phyloP scores from a whole-genome alignment of 345 rosid genomes.

The Rubroshorea leprosula region DNA sequence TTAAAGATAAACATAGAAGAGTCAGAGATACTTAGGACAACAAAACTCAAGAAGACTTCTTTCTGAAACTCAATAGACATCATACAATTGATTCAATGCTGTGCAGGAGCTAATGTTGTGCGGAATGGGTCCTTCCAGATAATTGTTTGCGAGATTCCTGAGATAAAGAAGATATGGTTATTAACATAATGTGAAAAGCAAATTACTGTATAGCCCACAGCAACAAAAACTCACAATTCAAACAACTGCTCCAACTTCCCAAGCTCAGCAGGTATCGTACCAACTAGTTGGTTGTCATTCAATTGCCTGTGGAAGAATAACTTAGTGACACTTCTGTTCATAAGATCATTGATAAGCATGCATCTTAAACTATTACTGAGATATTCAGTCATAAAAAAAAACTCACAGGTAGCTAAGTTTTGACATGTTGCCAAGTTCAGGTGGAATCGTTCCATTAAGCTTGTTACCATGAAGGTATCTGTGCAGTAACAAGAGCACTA shows the following conservation, averaged over 20 bases:
- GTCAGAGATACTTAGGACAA: not conserved
- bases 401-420: slow-evolving; percentile 89
- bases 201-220: not conserved
- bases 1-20: slow-evolving; percentile 12
- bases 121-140: slow-evolving; percentile 82
- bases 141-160: slow-evolving; percentile 90
- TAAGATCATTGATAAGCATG: no score
- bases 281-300: slow-evolving; percentile 63
- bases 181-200: not conserved
- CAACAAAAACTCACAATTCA: slow-evolving; percentile 58
- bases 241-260: slow-evolving; percentile 86
- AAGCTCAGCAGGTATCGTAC: slow-evolving; percentile 84
- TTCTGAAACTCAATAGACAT: not conserved
- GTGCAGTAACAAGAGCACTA: slow-evolving; percentile 3
- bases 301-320: slow-evolving; percentile 48
- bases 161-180: not conserved
- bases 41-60: not conserved
- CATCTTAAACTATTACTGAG: no score
- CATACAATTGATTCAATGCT: slow-evolving; percentile 89
- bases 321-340: not conserved
- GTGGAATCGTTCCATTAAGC: slow-evolving; percentile 81
- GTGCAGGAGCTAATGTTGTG: slow-evolving; percentile 72
- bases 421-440: slow-evolving; percentile 98
- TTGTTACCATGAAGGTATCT: slow-evolving; percentile 95
- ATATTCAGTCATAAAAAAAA: no score